Base-by-base conservation (phyloP, 1,284 basidiomycete genomes). In the Takashimella tepidaria region DNA sequence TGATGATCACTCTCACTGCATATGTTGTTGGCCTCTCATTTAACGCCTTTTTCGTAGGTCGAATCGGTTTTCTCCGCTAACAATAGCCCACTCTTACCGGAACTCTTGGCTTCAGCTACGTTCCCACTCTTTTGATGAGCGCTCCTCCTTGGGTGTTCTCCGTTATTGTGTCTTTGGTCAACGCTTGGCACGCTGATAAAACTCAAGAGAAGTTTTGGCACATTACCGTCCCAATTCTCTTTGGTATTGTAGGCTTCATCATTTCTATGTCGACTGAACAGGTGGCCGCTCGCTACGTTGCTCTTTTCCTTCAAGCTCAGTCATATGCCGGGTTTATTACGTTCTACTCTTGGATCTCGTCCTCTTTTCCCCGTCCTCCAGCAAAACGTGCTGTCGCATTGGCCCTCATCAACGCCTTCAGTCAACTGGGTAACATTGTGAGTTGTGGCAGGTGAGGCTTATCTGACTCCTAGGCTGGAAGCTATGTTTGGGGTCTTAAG, bases 121-220 rank as follows among this genome's bases (percentile, higher is more conserved):
- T 81, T 1, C 72, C 81, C 26, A 84, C 81, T 12, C 73, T 87
- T 3, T 74, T 87, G 44, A 77, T 87, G 80, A 52, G 83, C 79
- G 85, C 87, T 61, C 69, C 84, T 69, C 88, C 88, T 2, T 91
- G 85, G 82, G 74, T 83, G 12, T 83, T 88, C 68, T 81, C 86
- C 1, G 82, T 83, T 4, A 71, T 83, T 21, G 77, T 81, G 41
- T 54, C 61, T 2, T 79, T 82, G 55, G 27, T 82, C 46, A 85
- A 81, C 64, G 83, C 85, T 2, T 83, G 83, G 80, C 80, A 87
- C 68, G 82, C 83, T 5, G 89, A 92, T 71, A 78, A 78, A 56
- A 67, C 64, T 3, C 68, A 72, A 51, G 71, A 75, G 59, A 70
- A 71, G 60, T 87, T 81, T 74, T 84, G 84, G 76, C 86, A 88